phyloP scores from a whole-genome alignment of 169 alveolate genomes.

The Plasmodium cynomolgi region DNA sequence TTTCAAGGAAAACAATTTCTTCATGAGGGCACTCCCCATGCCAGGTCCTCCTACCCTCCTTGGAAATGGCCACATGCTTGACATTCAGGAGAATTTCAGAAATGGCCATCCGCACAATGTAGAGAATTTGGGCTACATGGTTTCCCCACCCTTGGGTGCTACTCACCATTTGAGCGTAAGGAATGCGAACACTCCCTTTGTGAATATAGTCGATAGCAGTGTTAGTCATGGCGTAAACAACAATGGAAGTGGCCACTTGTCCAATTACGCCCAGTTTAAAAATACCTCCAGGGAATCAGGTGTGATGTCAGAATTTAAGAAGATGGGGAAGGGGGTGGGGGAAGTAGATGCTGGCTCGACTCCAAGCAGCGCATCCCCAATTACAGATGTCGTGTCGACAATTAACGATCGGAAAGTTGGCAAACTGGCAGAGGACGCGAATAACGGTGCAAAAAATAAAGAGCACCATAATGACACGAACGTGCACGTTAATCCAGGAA shows the following conservation, averaged over 20 bases:
- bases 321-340: not conserved
- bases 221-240: not conserved
- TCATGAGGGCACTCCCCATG: not conserved
- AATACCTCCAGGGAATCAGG: not conserved
- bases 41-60: not conserved
- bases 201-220: not conserved
- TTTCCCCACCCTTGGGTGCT: not conserved
- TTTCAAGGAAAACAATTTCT: constrained; percentile 5
- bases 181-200: constrained; percentile 10
- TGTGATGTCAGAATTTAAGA: not conserved
- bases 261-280: not conserved
- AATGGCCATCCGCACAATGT: not conserved
- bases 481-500: not conserved
- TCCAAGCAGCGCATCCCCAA: not conserved
- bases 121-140: not conserved
- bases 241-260: not conserved
- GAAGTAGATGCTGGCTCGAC: not conserved
- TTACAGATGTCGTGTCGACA: not conserved
- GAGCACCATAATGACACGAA: not conserved
- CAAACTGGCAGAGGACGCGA: not conserved
- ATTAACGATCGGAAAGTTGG: not conserved
- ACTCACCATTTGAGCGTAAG: not conserved
- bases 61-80: not conserved
- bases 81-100: not conserved
- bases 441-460: not conserved